Evolutionary conservation across 2,329 filamentous ascomycete species (phyloP).

Genomic region (Diaporthe batatas): DNA sequence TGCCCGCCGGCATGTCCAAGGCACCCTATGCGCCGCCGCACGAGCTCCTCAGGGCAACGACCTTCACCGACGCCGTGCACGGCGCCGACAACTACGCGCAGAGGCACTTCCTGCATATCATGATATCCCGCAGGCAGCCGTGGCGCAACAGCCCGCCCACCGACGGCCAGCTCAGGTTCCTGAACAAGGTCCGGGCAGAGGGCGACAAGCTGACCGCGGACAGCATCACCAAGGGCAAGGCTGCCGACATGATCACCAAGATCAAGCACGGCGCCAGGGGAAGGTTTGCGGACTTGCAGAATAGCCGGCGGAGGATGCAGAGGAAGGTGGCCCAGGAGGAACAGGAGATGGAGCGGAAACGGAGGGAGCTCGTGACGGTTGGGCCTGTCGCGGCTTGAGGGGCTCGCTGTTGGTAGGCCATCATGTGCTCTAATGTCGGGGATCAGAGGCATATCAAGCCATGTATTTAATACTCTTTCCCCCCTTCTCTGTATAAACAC

Average conservation of each 20-base stretch:
- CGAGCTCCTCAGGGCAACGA: constrained; percentile 73
- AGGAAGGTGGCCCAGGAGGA: constrained; percentile 54
- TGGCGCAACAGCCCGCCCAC: constrained; percentile 81
- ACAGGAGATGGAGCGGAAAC: constrained; percentile 54
- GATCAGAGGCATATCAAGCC: not conserved
- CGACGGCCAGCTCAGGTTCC: constrained; percentile 73
- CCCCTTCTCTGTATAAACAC: not conserved
- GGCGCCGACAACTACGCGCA: constrained; percentile 86
- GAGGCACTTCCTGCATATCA: constrained; percentile 73
- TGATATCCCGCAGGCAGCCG: constrained; percentile 73
- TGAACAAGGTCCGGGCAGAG: constrained; percentile 74
- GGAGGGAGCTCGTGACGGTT: constrained; percentile 67
- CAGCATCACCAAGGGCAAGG: constrained; percentile 82
- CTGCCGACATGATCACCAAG: constrained; percentile 93
- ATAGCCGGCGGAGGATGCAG: constrained; percentile 63
- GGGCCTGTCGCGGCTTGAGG: constrained; percentile 61
- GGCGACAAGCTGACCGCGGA: constrained; percentile 65
- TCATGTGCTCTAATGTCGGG: not conserved
- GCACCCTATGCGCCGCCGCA: constrained; percentile 78
- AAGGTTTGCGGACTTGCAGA: constrained; percentile 68
- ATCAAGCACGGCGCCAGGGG: constrained; percentile 84
- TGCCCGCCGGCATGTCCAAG: constrained; percentile 59
- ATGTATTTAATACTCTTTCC: not conserved
- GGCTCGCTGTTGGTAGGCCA: constrained; percentile 23
- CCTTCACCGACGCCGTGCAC: constrained; percentile 82